These are phyloP conservation scores for Lathyrus aphaca DNA, from an alignment of 306 rosid genomes.

Conservation along the genomic window DNA sequence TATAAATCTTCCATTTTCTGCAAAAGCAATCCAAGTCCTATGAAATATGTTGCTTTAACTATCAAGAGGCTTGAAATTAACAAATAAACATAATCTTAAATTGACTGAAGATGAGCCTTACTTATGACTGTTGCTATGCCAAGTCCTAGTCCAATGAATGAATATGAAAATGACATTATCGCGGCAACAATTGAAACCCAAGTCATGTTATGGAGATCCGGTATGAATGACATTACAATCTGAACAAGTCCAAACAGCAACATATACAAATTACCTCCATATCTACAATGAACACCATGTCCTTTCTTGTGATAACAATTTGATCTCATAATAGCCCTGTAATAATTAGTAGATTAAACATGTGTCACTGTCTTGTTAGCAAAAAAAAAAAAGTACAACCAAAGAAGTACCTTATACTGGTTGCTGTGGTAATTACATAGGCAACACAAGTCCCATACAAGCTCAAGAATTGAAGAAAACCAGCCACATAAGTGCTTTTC, in stretches of 20 bases:
- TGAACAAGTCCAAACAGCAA: constrained; percentile 70
- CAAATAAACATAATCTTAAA: constrained; percentile 1
- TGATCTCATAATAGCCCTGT: constrained; percentile 76
- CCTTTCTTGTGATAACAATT: constrained; percentile 83
- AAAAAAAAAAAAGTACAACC: not conserved
- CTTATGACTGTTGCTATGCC: constrained; percentile 65
- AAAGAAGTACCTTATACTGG: constrained; percentile 55
- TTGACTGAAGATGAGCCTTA: constrained; percentile 28
- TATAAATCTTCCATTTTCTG: constrained; percentile 74
- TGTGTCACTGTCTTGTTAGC: constrained; percentile 14
- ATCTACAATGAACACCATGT: constrained; percentile 62
- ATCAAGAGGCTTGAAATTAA: too few relatives aligned
- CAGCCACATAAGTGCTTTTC: constrained; percentile 54
- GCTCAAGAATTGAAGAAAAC: constrained; percentile 56
- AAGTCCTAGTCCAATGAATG: constrained; percentile 75
- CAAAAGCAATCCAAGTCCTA: constrained; percentile 36
- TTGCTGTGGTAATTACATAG: constrained; percentile 68
- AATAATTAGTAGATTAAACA: constrained; percentile 3
- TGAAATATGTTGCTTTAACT: not conserved
- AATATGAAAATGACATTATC: constrained; percentile 71
- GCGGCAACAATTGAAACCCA: constrained; percentile 83
- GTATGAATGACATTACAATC: constrained; percentile 78
- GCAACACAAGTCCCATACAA: constrained; percentile 64
- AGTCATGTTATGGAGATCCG: constrained; percentile 80
- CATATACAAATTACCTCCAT: constrained; percentile 58